Evolutionary conservation across 2,329 filamentous ascomycete species (phyloP).

Genomic region (Neurospora sp.): DNA sequence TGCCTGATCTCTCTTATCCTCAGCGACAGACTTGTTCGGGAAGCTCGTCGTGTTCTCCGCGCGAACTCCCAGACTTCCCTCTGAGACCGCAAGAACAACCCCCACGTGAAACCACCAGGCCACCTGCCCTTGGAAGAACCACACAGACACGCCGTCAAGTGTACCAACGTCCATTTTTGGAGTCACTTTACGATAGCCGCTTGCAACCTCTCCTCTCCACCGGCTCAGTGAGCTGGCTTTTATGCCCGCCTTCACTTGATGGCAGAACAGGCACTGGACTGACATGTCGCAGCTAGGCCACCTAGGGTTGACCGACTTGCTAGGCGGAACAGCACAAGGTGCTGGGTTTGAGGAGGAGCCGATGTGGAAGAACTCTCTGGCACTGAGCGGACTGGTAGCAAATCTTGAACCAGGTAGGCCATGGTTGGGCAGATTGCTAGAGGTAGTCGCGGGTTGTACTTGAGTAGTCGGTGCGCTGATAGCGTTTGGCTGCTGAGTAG

Average conservation of each 20-base stretch:
- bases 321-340: background rate
- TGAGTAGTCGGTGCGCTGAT: background rate
- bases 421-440: background rate
- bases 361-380: background rate
- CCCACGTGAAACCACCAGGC: background rate
- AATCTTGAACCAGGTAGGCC: background rate
- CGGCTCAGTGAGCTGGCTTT: background rate
- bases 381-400: background rate
- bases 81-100: background rate
- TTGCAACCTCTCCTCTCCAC: background rate
- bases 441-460: background rate
- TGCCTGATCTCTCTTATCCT: background rate
- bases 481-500: background rate
- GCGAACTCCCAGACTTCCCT: background rate
- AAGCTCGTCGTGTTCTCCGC: background rate
- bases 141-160: background rate
- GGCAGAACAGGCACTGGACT: background rate
- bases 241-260: background rate
- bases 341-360: background rate
- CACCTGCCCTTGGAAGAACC: background rate
- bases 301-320: background rate
- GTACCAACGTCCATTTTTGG: background rate
- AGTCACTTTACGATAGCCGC: background rate
- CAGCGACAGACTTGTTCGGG: background rate
- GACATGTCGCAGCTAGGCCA: background rate